Conservation (phyloP, 169 alveolate species). For the Eimeria tenella region DNA sequence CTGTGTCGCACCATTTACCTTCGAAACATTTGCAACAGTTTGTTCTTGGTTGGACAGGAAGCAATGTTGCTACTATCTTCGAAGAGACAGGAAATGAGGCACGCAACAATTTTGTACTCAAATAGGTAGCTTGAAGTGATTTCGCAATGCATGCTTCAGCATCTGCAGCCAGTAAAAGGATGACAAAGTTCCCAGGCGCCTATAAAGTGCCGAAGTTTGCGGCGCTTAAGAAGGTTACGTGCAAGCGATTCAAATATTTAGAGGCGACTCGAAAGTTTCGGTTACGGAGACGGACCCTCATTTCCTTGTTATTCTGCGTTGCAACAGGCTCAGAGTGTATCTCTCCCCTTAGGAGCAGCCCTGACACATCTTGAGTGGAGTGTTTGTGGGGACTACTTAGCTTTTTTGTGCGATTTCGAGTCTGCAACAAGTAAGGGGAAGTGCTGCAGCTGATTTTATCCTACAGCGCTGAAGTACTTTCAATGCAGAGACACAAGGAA, state of each 20-base stretch:
- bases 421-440: background rate
- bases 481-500: background rate
- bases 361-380: constrained; percentile 32
- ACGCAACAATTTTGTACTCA: background rate
- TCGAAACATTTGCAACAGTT: background rate
- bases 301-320: no score
- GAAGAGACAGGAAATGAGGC: constrained; percentile 1
- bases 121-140: background rate
- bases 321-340: background rate
- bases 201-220: background rate
- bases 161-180: no score
- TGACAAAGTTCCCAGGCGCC: no score
- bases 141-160: background rate
- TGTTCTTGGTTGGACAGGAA: constrained; percentile 36
- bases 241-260: background rate
- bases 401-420: constrained; percentile 4
- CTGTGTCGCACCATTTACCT: background rate
- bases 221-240: background rate
- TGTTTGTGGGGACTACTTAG: constrained; percentile 6
- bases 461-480: background rate
- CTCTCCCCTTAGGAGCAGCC: background rate
- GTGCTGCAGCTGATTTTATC: background rate
- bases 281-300: background rate
- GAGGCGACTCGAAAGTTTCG: background rate
- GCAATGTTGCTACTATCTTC: background rate